Conservation (phyloP, 164 flowering plant genomes). For the Chloranthus sessilifolius region DNA sequence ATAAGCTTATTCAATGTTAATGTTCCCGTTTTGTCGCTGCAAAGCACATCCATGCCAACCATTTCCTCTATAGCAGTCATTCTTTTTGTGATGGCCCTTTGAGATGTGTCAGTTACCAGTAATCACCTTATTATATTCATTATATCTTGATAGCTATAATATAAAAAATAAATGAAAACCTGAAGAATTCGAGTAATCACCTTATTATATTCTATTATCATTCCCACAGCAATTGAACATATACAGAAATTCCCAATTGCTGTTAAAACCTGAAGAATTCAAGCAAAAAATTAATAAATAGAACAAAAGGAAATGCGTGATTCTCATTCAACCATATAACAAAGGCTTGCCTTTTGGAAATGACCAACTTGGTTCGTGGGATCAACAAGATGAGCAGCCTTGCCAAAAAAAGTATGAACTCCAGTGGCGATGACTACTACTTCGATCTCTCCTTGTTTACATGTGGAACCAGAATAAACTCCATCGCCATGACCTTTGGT, state of each 20-base stretch:
- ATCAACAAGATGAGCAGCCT: constrained; percentile 45
- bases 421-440: constrained; percentile 44
- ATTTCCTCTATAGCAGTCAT: constrained; percentile 98
- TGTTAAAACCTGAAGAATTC: constrained; percentile 72
- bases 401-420: constrained; percentile 42
- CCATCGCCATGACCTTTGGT: constrained; percentile 42
- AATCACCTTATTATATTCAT: too few relatives aligned
- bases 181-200: too few relatives aligned
- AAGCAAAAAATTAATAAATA: too few relatives aligned
- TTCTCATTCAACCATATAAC: too few relatives aligned
- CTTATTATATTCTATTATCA: constrained; percentile 60
- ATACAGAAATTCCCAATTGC: constrained; percentile 80
- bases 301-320: too few relatives aligned
- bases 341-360: constrained; percentile 27
- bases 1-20: constrained; percentile 77
- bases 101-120: constrained; percentile 28
- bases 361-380: constrained; percentile 38
- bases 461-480: constrained; percentile 39
- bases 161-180: too few relatives aligned
- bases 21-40: constrained; percentile 95
- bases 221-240: constrained; percentile 71
- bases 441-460: constrained; percentile 41
- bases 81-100: constrained; percentile 96
- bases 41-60: constrained; percentile 97
- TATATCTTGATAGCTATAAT: too few relatives aligned